A percentile compares a stretch with the other conserved stretches of the same genome.
Evolutionary conservation across 2,329 filamentous ascomycete species (phyloP).

Genomic region (Fusarium penzigii): DNA sequence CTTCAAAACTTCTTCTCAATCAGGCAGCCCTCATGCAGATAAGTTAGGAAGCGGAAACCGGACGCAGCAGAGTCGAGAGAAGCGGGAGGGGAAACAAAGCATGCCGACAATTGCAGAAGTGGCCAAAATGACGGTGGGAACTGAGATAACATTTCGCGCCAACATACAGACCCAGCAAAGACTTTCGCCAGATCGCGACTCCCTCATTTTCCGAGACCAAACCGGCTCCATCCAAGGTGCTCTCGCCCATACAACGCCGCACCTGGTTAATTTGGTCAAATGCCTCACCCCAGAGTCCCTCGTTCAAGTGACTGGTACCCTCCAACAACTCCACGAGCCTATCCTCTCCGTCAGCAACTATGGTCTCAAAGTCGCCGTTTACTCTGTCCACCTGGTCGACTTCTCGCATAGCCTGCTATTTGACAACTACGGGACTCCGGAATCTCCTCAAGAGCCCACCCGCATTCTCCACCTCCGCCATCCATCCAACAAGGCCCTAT

Average conservation of each 20-base stretch:
- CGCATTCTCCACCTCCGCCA: slow-evolving; percentile 82
- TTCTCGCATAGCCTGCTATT: slow-evolving; percentile 19
- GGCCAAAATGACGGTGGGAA: slow-evolving; percentile 35
- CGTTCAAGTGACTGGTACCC: too few species aligned
- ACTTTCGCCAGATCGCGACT: slow-evolving; percentile 79
- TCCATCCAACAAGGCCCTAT: slow-evolving; percentile 81
- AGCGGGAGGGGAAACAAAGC: too few species aligned
- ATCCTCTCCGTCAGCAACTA: too few species aligned
- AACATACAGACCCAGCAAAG: slow-evolving; percentile 64
- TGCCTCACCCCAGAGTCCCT: too few species aligned
- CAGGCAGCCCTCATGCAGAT: too few species aligned
- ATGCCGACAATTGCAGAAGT: slow-evolving; percentile 32
- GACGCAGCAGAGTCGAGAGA: too few species aligned
- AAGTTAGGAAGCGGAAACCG: too few species aligned
- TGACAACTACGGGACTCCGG: slow-evolving; percentile 61
- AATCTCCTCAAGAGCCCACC: slow-evolving; percentile 66
- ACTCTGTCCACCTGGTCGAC: too few species aligned
- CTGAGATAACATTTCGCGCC: slow-evolving; percentile 41
- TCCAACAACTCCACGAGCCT: too few species aligned
- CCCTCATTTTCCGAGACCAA: slow-evolving; percentile 83
- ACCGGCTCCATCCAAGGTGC: slow-evolving; percentile 82
- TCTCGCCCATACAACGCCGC: slow-evolving; percentile 52
- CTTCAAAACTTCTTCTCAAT: too few species aligned
- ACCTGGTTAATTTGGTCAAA: slow-evolving; percentile 75
- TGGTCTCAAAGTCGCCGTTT: too few species aligned